Conservation (phyloP, 495 filamentous ascomycete species). For the Penicillium cataractarum region DNA sequence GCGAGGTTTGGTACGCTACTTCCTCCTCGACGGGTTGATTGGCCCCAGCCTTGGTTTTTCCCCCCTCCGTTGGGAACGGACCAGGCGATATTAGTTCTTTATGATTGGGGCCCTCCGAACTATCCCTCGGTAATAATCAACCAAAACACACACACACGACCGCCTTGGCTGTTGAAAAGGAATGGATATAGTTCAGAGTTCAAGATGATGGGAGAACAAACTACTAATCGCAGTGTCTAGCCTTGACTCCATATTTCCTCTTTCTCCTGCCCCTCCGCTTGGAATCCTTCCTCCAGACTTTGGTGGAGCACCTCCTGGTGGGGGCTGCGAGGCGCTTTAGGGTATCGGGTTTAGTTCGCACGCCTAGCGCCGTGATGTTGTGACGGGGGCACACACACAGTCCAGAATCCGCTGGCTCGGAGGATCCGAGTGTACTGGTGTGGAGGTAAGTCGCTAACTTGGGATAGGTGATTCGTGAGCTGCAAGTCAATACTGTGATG, state of each 20-base stretch:
- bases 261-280: not conserved
- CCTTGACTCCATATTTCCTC: not conserved
- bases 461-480: too few relatives aligned
- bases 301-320: slow-evolving; percentile 13
- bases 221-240: not conserved
- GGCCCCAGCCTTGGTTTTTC: slow-evolving; percentile 8
- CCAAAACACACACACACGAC: not conserved
- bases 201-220: not conserved
- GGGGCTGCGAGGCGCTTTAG: slow-evolving; percentile 17
- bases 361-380: slow-evolving; percentile 12
- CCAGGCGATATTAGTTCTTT: not conserved
- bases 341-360: slow-evolving; percentile 20
- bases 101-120: slow-evolving; percentile 7
- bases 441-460: not conserved
- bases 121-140: not conserved
- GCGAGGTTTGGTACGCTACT: slow-evolving; percentile 28
- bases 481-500: too few relatives aligned
- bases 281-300: slow-evolving; percentile 10
- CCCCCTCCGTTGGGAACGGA: slow-evolving; percentile 6
- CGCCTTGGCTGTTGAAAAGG: not conserved
- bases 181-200: not conserved
- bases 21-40: slow-evolving; percentile 16
- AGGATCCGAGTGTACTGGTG: not conserved
- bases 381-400: slow-evolving; percentile 10
- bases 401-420: not conserved